Evolutionary conservation across 2,329 filamentous ascomycete genomes (phyloP), one percentile per base, ranked within the genome.

Genomic region (Coniochaeta ligniaria): DNA sequence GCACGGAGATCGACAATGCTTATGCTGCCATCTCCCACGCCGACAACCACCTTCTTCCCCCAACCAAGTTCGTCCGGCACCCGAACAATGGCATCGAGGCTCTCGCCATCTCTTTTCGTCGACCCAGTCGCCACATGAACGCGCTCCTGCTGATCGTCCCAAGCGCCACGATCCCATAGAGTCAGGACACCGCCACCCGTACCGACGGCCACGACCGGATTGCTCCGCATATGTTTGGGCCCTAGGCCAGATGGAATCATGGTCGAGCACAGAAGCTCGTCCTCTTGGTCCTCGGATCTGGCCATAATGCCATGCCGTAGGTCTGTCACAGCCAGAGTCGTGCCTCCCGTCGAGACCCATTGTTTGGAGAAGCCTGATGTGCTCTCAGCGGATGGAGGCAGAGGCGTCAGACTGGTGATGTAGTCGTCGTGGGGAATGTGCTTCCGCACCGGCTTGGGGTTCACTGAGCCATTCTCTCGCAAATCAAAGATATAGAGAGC

Each of bases 111-210:
- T 59, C 60, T 64, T 61, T 69, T 69, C 22, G 74, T 76, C 66
- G 76, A 80, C 20, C 80, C 83, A 11, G 79, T 75, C 65, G 92
- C 87, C 9, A 97, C 85, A 57, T 90, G 85, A 68, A 97, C 90
- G 59, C 92, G 84, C 75, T 96, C 92, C 67, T 96, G 91, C 72
- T 96, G 92, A 72, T 98, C 94, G 69, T 96, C 93, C 94, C 95
- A 98, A 0, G 90, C 86, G 1, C 94, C 94, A 66, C 89, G 89
- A 73, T 99, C 94, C 93, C 95, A 99, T 7, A 98, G 77, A 5
- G 93, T 97, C 64, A 98, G 73, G 1, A 97, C 86, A 3, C 95
- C 95, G 47, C 85, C 88, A 20, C 85, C 88, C 28, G 82, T 86
- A 24, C 91, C 91, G 38, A 91, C 89, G 0, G 92, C 91, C 2